Evolutionary conservation across 306 rosid genomes (phyloP).

Genomic region (Coriaria nepalensis): DNA sequence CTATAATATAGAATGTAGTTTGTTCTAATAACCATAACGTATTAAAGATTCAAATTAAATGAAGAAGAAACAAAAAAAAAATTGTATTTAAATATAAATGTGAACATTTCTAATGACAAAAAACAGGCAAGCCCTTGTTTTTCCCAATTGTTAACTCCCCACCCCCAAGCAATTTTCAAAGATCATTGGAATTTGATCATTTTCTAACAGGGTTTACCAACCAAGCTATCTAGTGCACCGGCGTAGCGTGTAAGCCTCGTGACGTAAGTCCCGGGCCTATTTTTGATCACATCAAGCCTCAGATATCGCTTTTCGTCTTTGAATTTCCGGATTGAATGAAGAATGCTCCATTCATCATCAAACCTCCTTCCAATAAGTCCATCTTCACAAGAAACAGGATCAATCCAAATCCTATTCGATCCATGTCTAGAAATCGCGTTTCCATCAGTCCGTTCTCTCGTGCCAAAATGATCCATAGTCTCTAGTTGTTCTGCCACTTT

Average conservation of each 20-base stretch:
- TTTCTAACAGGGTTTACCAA: constrained; percentile 32
- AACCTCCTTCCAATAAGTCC: constrained; percentile 57
- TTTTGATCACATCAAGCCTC: constrained; percentile 25
- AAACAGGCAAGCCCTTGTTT: too few species aligned
- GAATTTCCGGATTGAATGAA: constrained; percentile 34
- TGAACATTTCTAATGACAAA: too few species aligned
- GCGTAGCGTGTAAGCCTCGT: constrained; percentile 29
- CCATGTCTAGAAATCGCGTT: constrained; percentile 63
- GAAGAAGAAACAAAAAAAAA: too few species aligned
- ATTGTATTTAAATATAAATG: too few species aligned
- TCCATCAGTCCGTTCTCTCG: constrained; percentile 44
- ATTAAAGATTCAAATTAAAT: too few species aligned
- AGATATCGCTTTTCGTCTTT: constrained; percentile 6
- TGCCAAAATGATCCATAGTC: constrained; percentile 33
- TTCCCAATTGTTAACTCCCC: too few species aligned
- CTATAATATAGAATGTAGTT: too few species aligned
- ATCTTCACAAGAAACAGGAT: constrained; percentile 60
- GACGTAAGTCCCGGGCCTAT: constrained; percentile 34
- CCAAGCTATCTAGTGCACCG: constrained; percentile 24
- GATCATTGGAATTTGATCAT: too few species aligned
- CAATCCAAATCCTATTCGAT: constrained; percentile 51
- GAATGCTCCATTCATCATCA: constrained; percentile 46
- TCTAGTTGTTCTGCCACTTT: too few species aligned
- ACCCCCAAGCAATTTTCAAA: too few species aligned
- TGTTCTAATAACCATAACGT: too few species aligned